These are phyloP conservation scores for Xerocomus brunneocitrinus DNA, from an alignment of 768 basidiomycete genomes.

Conservation along the genomic window DNA sequence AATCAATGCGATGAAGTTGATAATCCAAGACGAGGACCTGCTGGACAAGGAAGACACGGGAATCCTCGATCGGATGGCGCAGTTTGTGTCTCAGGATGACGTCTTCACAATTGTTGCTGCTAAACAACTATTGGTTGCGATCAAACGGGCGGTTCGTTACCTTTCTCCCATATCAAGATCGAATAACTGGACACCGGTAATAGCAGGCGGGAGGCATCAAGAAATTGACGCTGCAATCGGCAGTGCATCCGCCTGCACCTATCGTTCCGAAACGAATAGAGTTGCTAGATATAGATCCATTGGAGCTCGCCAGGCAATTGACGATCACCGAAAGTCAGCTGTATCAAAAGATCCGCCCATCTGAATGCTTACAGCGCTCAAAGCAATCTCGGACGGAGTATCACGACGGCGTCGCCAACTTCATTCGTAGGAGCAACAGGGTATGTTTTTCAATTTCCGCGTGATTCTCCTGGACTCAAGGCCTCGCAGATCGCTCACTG, in stretches of 20 bases:
- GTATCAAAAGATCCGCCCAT: constrained; percentile 54
- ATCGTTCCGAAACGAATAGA: constrained; percentile 46
- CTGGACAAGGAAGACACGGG: constrained; percentile 51
- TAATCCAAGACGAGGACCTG: constrained; percentile 52
- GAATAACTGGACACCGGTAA: constrained; percentile 2
- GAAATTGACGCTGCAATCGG: constrained; percentile 33
- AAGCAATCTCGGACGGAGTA: constrained; percentile 41
- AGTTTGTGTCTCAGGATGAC: constrained; percentile 45
- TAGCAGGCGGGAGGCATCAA: constrained; percentile 32
- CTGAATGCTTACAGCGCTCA: constrained; percentile 58
- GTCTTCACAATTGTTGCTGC: constrained; percentile 41
- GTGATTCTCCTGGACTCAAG: not conserved
- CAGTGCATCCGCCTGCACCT: constrained; percentile 46
- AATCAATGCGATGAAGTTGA: constrained; percentile 59
- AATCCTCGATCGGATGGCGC: constrained; percentile 49
- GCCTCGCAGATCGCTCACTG: constrained; percentile 49
- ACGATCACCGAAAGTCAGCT: constrained; percentile 60
- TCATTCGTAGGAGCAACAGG: constrained; percentile 56
- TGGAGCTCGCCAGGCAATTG: constrained; percentile 64
- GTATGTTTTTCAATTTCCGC: constrained; percentile 21
- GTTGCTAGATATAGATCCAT: constrained; percentile 55
- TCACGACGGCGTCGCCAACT: constrained; percentile 49
- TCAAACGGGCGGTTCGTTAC: constrained; percentile 47
- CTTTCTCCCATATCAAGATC: not conserved
- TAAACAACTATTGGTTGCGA: constrained; percentile 44